These are phyloP conservation scores for Asterionellopsis glacialis DNA, from an alignment of 108 stramenopile species.

Conservation along the genomic window DNA sequence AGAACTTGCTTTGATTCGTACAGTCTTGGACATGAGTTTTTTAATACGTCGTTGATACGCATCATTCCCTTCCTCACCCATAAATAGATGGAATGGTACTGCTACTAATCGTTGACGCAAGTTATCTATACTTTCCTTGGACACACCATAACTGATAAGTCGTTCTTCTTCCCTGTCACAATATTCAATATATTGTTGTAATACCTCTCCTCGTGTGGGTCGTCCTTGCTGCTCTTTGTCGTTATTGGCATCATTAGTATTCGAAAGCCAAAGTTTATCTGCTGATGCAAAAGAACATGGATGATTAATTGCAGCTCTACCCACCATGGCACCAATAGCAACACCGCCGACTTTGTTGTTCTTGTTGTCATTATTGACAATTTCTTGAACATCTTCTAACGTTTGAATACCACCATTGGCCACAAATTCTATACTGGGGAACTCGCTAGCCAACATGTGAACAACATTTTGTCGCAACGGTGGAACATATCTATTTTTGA, in stretches of 20 bases:
- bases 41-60: slow-evolving; percentile 28
- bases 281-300: slow-evolving; percentile 38
- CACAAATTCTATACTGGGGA: slow-evolving; percentile 24
- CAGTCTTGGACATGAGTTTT: slow-evolving; percentile 14
- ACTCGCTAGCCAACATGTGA: slow-evolving; percentile 8
- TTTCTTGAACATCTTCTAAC: slow-evolving; percentile 16
- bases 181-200: slow-evolving; percentile 25
- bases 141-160: not conserved
- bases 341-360: slow-evolving; percentile 6
- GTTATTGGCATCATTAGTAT: not conserved
- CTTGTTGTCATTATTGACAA: not conserved
- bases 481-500: slow-evolving; percentile 34
- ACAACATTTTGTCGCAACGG: slow-evolving; percentile 30
- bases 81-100: slow-evolving; percentile 26
- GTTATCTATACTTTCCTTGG: not conserved
- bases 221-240: too few species aligned
- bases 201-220: slow-evolving; percentile 13
- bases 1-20: slow-evolving; percentile 3
- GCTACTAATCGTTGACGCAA: slow-evolving; percentile 23
- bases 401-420: slow-evolving; percentile 33
- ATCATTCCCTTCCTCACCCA: slow-evolving; percentile 35
- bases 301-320: slow-evolving; percentile 44
- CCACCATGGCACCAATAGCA: slow-evolving; percentile 28
- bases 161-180: slow-evolving; percentile 25
- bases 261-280: slow-evolving; percentile 16